Percentiles rank a stretch among this genome's conserved stretches.
Conservation (phyloP, 83 land plant genomes). For the Picea mariana region DNA sequence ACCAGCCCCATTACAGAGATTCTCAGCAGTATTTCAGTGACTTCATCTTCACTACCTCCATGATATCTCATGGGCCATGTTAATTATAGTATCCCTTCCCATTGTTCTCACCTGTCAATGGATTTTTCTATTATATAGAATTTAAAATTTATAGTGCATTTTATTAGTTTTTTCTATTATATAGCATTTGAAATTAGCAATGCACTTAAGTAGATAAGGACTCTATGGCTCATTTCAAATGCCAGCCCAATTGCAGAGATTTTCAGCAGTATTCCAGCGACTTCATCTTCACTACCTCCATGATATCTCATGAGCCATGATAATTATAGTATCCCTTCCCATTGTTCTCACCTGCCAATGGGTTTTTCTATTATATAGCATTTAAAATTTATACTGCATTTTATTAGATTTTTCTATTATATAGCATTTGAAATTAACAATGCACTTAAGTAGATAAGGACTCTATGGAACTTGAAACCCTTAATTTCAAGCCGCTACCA, state of each 20-base stretch:
- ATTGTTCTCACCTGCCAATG: constrained; percentile 26
- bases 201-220: not conserved
- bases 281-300: too few relatives aligned
- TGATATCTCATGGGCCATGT: constrained; percentile 13
- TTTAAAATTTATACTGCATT: not conserved
- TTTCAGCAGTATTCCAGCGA: too few relatives aligned
- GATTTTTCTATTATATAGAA: not conserved
- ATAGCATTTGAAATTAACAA: not conserved
- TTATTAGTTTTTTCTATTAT: not conserved
- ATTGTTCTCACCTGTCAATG: constrained; percentile 26
- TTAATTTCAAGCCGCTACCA: not conserved
- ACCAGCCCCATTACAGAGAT: too few relatives aligned
- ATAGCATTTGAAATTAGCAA: not conserved
- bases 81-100: constrained; percentile 42
- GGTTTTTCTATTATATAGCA: not conserved
- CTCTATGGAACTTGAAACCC: not conserved
- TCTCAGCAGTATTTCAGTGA: too few relatives aligned
- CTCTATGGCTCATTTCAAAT: not conserved
- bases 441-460: not conserved
- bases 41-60: too few relatives aligned
- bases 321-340: constrained; percentile 42
- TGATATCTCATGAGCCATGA: constrained; percentile 14
- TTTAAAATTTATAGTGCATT: not conserved
- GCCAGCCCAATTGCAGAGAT: too few relatives aligned
- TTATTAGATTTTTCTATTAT: not conserved